Percentiles rank a stretch among this genome's conserved stretches.
Conservation (phyloP, 345 rosid species). For the Gossypium australe region DNA sequence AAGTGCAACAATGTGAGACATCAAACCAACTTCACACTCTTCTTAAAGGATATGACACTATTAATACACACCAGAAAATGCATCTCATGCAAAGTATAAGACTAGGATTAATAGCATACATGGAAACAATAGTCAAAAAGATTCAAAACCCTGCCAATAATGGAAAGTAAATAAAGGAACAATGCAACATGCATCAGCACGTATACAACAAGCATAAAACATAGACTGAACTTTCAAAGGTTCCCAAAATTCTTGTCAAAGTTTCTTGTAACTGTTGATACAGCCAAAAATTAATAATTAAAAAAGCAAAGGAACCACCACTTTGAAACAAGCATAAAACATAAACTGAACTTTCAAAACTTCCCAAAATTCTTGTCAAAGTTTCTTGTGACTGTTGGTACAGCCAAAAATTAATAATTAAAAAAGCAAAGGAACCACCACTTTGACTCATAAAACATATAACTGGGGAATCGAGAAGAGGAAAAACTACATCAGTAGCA, state of each 20-base stretch:
- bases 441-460: background rate
- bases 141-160: background rate
- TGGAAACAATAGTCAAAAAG: background rate
- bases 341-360: background rate
- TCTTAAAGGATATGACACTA: background rate
- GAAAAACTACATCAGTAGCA: background rate
- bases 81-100: background rate
- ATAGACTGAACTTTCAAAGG: background rate
- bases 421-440: background rate
- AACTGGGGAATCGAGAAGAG: background rate
- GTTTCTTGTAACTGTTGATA: background rate
- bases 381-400: background rate
- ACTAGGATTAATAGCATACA: background rate
- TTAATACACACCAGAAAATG: background rate
- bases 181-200: background rate
- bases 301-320: background rate
- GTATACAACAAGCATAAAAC: background rate
- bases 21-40: background rate
- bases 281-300: background rate
- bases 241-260: background rate
- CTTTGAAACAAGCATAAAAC: background rate
- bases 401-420: background rate
- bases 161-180: background rate
- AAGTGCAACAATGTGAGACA: constrained; percentile 5
- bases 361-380: background rate